Percentiles rank a stretch among this genome's conserved stretches.
These are phyloP conservation scores for Calonectria henricotiae DNA, from an alignment of 2,329 filamentous ascomycete genomes.

Conservation along the genomic window DNA sequence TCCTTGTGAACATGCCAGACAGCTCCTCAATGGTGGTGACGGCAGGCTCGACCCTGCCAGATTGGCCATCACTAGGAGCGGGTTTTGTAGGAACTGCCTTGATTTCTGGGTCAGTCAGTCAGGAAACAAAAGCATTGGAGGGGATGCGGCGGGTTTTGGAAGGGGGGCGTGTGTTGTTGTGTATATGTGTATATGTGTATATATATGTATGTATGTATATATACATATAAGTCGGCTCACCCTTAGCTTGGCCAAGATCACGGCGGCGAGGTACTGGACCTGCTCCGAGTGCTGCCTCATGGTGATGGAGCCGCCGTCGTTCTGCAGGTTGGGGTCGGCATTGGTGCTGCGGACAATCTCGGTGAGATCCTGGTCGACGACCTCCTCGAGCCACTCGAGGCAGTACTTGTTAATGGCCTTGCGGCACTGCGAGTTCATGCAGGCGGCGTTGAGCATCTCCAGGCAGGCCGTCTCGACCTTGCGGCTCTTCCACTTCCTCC, in stretches of 20 bases:
- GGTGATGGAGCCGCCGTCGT: conserved; percentile 72
- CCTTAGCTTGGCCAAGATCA: conserved; percentile 82
- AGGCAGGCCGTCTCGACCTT: conserved; percentile 90
- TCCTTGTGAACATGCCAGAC: conserved; percentile 75
- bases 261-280: conserved; percentile 78
- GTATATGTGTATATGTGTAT: too few species aligned
- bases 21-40: conserved; percentile 78
- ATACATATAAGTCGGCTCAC: conserved; percentile 58
- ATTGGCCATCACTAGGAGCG: conserved; percentile 59
- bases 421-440: conserved; percentile 86
- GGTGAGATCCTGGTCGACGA: conserved; percentile 81
- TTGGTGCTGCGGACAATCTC: conserved; percentile 67
- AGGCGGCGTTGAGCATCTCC: conserved; percentile 92
- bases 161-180: background rate
- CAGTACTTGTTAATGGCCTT: conserved; percentile 90
- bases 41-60: conserved; percentile 66
- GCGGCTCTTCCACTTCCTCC: conserved; percentile 85
- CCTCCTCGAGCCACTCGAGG: conserved; percentile 87
- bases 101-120: conserved; percentile 67
- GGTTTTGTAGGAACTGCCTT: conserved; percentile 71
- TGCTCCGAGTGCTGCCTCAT: conserved; percentile 75
- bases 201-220: too few species aligned
- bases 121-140: conserved; percentile 50
- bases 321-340: conserved; percentile 72
- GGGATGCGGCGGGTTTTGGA: background rate